Base-by-base conservation (phyloP, 139 green algal genomes). In the Micractinium sp. region DNA sequence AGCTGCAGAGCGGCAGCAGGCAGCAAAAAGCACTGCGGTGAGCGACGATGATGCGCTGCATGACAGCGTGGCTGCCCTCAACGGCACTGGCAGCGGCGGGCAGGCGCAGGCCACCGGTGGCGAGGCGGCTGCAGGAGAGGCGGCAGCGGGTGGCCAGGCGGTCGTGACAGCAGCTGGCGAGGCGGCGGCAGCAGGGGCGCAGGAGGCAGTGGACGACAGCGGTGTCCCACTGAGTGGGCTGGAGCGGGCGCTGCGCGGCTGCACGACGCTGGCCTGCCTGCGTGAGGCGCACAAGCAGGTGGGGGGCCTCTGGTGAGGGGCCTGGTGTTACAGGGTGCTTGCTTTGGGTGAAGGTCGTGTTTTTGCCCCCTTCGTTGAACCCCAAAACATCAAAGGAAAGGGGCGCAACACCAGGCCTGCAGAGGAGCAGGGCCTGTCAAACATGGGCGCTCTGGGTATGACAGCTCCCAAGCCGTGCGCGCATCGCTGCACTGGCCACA, bases 261-360 rank as follows among this genome's bases (percentile, higher is more conserved):
- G 81, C 56, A 31, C 0, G 31, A 86, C 39, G 39, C 81, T 86
- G 56, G n/a, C 63, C 16, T 86, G 81, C 81, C 23, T 86, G 29
- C 53, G 60, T 16, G 33, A 86, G 0, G 81, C 81, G 19, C 81
- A 86, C 33, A 76, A 76, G 81, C 56, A 75, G 81, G 81, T 86
- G 56, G 1, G 38, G 38, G 23, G 22, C 66, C n/a, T n/a, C n/a
- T n/a, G n/a, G n/a, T n/a, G n/a, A n/a, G n/a, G n/a, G n/a, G n/a
- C n/a, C n/a, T n/a, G n/a, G n/a, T n/a, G n/a, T n/a, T n/a, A n/a
- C n/a, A n/a, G n/a, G n/a, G n/a, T n/a, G n/a, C n/a, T n/a, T n/a
- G n/a, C n/a, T n/a, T n/a, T n/a, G n/a, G n/a, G n/a, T n/a, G n/a
- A n/a, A n/a, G n/a, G n/a, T n/a, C n/a, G n/a, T n/a, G n/a, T n/a